Evolutionary conservation across 148 eudicot species (phyloP), one percentile per base, ranked within the genome.

Genomic region (Vaccinium darrowii): DNA sequence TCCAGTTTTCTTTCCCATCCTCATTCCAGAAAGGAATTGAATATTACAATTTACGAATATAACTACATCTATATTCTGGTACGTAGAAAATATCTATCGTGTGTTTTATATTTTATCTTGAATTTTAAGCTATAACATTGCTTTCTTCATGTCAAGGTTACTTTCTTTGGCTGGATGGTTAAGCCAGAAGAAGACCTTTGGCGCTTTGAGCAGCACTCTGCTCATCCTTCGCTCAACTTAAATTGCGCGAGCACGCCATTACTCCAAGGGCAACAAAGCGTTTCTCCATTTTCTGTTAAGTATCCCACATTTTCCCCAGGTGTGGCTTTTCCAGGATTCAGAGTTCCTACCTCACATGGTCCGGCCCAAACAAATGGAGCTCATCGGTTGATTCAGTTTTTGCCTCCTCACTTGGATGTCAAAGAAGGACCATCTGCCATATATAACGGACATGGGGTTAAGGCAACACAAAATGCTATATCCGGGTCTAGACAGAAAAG

Each of bases 151-250:
- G 51, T 49, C 13, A 78, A 92, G 94, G 93, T 93, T 80, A 79
- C 60, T 87, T 86, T 84, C 81, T 89, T 89, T 87, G 81, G 90
- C 89, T 90, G 87, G 83, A 94, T 94, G 97, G 84, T 91, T 83
- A 90, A 88, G 83, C 82, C 90, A 50, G 80, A 84, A 50, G 80
- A 84, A 69, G 87, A 85, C 87, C 88, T 86, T 83, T 83, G 87
- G 89, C 82, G 65, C 33, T 80, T 57, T 80, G 91, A 88, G 90
- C 90, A 81, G 89, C 84, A 87, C 49, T 86, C 92, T 88, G 88
- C 89, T 85, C 81, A 82, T 90, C 84, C 81, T 81, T 81, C 86
- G 11, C 86, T 91, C 71, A 83, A 78, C 82, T 83, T 81, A 69
- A 87, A 87, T 83, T 83, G 82, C 90, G 86, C 80, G 87, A 91